Evolutionary conservation across 768 basidiomycete species (phyloP), one percentile per base, ranked within the genome.

Genomic region (Crucibulum laeve): DNA sequence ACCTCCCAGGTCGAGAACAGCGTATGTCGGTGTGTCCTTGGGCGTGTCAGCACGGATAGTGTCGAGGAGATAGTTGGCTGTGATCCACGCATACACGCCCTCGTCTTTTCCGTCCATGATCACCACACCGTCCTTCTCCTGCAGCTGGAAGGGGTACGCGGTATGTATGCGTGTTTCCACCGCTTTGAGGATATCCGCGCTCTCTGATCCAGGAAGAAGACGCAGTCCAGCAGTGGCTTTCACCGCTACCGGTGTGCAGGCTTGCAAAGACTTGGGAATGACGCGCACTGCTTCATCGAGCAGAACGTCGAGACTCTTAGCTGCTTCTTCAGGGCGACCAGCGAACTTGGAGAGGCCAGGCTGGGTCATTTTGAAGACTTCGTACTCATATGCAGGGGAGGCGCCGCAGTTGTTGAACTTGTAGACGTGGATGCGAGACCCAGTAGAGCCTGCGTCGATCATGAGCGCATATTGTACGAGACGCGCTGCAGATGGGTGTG

Each of bases 81-180:
- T 96, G 52, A 97, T 91, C 94, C 95, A 98, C 22, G 95, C 92
- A 59, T 89, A 98, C n/a, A 97, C 91, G 24, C 91, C 95, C 63
- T 97, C 95, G 59, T 98, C 94, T 51, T 82, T 70, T 5, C 94
- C 94, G 50, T 96, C 94, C 94, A 97, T 94, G 49, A 97, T 83
- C 32, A 76, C 79, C 25, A 95, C 91, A 1, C 78, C 80, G 38
- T 81, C 80, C 49, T 70, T 67, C 19, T 74, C 60, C 0, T 60
- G 54, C 4, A 77, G 48, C 28, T 57, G 67, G 67, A 97, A 98
- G 7, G 84, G 83, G 47, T 84, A 95, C 45, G 62, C 66, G 2
- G 56, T 56, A 49, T 68, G 67, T 45, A 96, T 51, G 44, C 83
- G 68, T 25, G 57, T 51, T 55, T 79, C 70, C 33, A 97, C 91